These are phyloP conservation scores for Pseudofabraea citricarpa DNA, from an alignment of 2,329 filamentous ascomycete species.

Conservation along the genomic window DNA sequence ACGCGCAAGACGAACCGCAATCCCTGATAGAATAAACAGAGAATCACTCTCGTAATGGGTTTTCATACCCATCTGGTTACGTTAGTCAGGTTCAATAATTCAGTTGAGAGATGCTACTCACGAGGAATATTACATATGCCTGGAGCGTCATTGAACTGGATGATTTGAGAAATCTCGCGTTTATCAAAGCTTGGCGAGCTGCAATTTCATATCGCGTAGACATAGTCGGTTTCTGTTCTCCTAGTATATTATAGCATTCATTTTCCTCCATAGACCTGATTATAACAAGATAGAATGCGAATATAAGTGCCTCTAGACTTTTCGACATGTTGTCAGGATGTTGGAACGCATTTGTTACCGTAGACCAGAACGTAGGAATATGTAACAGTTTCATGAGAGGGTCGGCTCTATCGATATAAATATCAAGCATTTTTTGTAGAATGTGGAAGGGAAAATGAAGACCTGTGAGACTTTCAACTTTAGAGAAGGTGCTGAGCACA, in stretches of 20 bases:
- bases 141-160: conserved; percentile 9
- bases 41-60: conserved; percentile 4
- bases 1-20: conserved; percentile 11
- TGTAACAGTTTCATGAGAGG: conserved; percentile 64
- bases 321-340: conserved; percentile 6
- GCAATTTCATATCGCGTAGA: conserved; percentile 7
- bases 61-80: conserved; percentile 4
- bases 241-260: conserved; percentile 8
- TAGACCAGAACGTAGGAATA: conserved; percentile 41
- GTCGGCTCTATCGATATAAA: conserved; percentile 64
- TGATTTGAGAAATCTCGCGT: conserved; percentile 10
- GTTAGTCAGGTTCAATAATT: conserved; percentile 2
- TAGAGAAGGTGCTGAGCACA: conserved; percentile 2
- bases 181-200: conserved; percentile 8
- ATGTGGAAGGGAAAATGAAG: conserved; percentile 4
- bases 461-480: conserved; percentile 2
- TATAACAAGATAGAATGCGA: conserved; percentile 8
- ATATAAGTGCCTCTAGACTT: conserved; percentile 8
- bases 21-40: conserved; percentile 7
- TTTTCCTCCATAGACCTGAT: conserved; percentile 5
- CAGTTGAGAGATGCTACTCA: not conserved
- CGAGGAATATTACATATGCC: conserved; percentile 11
- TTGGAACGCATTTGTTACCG: conserved; percentile 1
- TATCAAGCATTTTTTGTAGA: conserved; percentile 53
- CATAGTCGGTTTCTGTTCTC: conserved; percentile 6